These are phyloP conservation scores for Hypoxylon sp. DNA, from an alignment of 2,329 filamentous ascomycete species.

Conservation along the genomic window DNA sequence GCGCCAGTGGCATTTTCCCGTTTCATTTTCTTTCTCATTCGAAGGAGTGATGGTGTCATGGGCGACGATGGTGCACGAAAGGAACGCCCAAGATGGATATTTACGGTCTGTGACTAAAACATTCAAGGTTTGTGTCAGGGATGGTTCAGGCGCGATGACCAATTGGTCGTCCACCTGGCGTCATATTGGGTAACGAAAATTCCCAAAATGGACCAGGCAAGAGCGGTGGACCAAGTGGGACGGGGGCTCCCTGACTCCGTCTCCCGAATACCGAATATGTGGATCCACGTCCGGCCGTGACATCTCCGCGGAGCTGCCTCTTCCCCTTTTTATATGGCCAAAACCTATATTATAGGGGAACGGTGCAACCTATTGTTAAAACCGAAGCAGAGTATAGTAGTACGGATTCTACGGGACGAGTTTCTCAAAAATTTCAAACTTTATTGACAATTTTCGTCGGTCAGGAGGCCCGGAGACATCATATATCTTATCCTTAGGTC, in stretches of 20 bases:
- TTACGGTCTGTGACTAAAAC: conserved; percentile 31
- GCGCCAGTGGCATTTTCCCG: conserved; percentile 18
- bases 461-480: background rate
- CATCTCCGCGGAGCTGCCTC: conserved; percentile 43
- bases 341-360: conserved; percentile 7
- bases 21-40: conserved; percentile 31
- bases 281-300: conserved; percentile 26
- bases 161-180: conserved; percentile 38
- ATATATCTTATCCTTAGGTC: background rate
- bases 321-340: conserved; percentile 29
- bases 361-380: background rate
- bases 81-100: conserved; percentile 17
- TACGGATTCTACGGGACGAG: background rate
- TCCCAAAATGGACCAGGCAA: conserved; percentile 38
- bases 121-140: conserved; percentile 28
- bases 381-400: background rate
- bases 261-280: conserved; percentile 40
- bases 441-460: background rate
- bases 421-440: background rate
- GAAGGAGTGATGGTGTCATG: conserved; percentile 33
- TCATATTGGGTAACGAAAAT: conserved; percentile 44
- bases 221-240: conserved; percentile 24
- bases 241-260: conserved; percentile 26
- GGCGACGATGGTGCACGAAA: conserved; percentile 3
- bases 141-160: conserved; percentile 35